Base-by-base conservation (phyloP, 371 early-diverging fungal genomes). In the Mortierella sp. region DNA sequence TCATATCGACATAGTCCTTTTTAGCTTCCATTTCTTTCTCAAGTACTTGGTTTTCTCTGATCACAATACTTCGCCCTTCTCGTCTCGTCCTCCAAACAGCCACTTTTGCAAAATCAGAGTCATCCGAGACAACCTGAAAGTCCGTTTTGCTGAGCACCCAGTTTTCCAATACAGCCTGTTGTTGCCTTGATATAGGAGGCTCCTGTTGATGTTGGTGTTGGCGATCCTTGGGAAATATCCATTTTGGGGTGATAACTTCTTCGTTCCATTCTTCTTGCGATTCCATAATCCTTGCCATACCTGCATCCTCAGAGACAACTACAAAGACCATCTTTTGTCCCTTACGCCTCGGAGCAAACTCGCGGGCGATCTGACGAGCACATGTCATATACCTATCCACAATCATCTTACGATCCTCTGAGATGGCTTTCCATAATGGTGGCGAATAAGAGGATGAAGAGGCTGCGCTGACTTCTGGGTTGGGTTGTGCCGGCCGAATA, bases 51-150 rank as follows among this genome's bases (percentile, higher is more conserved):
- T 60, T 64, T 51, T 72, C 66, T n/a, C 72, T 59, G 22, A 72
- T 60, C 19, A 72, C 72, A 6, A 72, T 53, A 22, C 65, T 71
- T 32, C 71, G 58, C 8, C 71, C 71, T 28, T 53, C 60, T 3
- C 59, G 57, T 17, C 71, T 45, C 17, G 71, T 71, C 35, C 71
- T 64, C 71, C 65, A 60, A 4, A 72, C 72, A 2, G 72, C 66
- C 2, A 66, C 72, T 22, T 60, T 60, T 22, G 72, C 72, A 26
- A 72, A 72, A 35, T 72, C 66, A 1, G 72, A 71, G 31, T 71
- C 55, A 40, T 71, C 64, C 9, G 71, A 70, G 17, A 64, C 71
- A 40, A 70, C 71, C 43, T 70, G 70, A 42, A 47, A 70, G 19
- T 69, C 64, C 0, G 64, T 70, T 58, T 59, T 70, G 34, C 70